These are phyloP conservation scores for Pistacia vera DNA, from an alignment of 345 rosid species.

Conservation along the genomic window DNA sequence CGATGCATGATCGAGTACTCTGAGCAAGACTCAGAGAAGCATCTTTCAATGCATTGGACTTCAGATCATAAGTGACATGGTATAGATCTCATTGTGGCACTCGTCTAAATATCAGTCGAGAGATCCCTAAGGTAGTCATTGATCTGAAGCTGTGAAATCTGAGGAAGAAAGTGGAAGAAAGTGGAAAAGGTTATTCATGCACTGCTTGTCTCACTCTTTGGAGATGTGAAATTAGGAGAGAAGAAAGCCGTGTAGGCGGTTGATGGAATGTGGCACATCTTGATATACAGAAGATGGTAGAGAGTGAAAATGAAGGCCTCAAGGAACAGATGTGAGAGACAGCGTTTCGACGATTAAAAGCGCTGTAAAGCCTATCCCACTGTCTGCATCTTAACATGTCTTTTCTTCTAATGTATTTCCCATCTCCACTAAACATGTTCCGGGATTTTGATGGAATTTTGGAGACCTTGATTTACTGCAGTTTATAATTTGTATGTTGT, in stretches of 20 bases:
- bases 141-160: constrained; percentile 55
- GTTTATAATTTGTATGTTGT: no score
- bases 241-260: constrained; percentile 69
- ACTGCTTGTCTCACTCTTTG: constrained; percentile 83
- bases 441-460: constrained; percentile 1
- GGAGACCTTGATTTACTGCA: not conserved
- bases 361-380: constrained; percentile 80
- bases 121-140: constrained; percentile 71
- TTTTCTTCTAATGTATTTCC: not conserved
- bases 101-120: constrained; percentile 76
- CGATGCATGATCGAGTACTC: constrained; percentile 67
- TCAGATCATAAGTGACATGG: constrained; percentile 94
- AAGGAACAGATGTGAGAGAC: constrained; percentile 75
- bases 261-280: constrained; percentile 77
- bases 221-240: constrained; percentile 85
- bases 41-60: constrained; percentile 82
- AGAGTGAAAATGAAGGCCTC: constrained; percentile 82
- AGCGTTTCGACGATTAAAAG: constrained; percentile 71
- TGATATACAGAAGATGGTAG: constrained; percentile 84
- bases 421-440: not conserved
- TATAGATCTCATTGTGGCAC: constrained; percentile 83
- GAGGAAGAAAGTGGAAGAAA: constrained; percentile 72
- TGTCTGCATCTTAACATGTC: constrained; percentile 35
- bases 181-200: constrained; percentile 80
- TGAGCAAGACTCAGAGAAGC: constrained; percentile 86